phyloP scores from a whole-genome alignment of 495 filamentous ascomycete genomes.

The Aspergillus coremiiformis region DNA sequence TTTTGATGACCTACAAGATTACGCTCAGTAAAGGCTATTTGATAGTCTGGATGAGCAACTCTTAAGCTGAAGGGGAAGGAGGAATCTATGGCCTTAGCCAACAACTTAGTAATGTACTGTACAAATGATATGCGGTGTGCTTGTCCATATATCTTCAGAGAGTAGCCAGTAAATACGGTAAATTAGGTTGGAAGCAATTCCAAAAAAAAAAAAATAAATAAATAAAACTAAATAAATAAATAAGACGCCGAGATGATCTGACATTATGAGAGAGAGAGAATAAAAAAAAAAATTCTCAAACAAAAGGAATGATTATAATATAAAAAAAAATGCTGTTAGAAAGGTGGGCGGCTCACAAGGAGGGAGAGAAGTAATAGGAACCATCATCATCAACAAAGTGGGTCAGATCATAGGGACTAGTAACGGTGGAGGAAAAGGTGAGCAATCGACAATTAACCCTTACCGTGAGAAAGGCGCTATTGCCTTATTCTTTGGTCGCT shows the following conservation, averaged over 20 bases:
- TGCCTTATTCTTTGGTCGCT: constrained; percentile 10
- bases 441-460: constrained; percentile 17
- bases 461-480: constrained; percentile 16
- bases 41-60: too few relatives aligned
- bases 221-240: not conserved
- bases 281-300: not conserved
- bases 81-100: too few relatives aligned
- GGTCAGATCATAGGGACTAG: constrained; percentile 11
- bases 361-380: not conserved
- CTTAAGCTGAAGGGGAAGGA: too few relatives aligned
- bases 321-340: not conserved
- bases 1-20: not conserved
- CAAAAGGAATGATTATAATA: not conserved
- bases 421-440: constrained; percentile 4
- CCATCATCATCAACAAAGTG: constrained; percentile 5
- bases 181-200: too few relatives aligned
- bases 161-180: too few relatives aligned
- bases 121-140: too few relatives aligned
- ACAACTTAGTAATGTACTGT: too few relatives aligned
- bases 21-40: too few relatives aligned
- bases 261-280: not conserved
- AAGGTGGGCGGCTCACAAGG: too few relatives aligned
- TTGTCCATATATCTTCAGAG: too few relatives aligned
- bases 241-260: not conserved
- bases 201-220: too few relatives aligned